Evolutionary conservation across 1,284 basidiomycete genomes (phyloP), one percentile per base, ranked within the genome.

Genomic region (Mycosarcoma mackinlayi): DNA sequence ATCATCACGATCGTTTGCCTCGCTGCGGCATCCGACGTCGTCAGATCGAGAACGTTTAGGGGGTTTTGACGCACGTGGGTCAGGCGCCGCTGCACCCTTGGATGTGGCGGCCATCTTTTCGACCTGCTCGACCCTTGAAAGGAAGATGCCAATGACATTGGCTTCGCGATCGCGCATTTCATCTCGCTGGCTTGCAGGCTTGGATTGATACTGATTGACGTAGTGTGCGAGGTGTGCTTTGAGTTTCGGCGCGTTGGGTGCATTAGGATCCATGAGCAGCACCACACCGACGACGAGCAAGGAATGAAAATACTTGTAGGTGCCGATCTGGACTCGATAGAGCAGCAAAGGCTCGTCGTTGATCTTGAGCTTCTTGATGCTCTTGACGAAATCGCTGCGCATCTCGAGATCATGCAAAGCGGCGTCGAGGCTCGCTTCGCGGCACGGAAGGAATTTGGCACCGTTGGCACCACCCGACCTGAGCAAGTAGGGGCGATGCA

Each of bases 241-340:
- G 25, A 79, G 48, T 30, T 58, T 60, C n/a, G 57, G 58, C 18
- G 73, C 71, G 28, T 80, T 54, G 14, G 50, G 35, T 2, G 64
- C 71, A 11, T 55, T 47, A 1, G 79, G 78, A 14, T 71, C 68
- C 51, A 80, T 68, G 23, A 81, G 66, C 11, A 78, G 50, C 4
- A 75, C 60, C 11, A 81, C 64, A 3, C 78, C 75, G 1, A 63
- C 57, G 6, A 79, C 67, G 33, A 81, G 67, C 19, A 75, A 33
- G 11, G 73, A 73, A 33, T 76, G 76, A 54, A 79, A 78, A 64
- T 73, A 78, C 42, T 76, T 75, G 59, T 68, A 79, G 0, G 73
- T 68, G 3, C 75, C 73, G 11, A 79, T 68, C 38, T 73, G 73
- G 1, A 73, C 64, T 24, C 64, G 63, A 27, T 64, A 75, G 3